A percentile compares a stretch with the other conserved stretches of the same genome.
Evolutionary conservation across 2,329 filamentous ascomycete genomes (phyloP).

Genomic region (Hymenoscyphus fraxineus): DNA sequence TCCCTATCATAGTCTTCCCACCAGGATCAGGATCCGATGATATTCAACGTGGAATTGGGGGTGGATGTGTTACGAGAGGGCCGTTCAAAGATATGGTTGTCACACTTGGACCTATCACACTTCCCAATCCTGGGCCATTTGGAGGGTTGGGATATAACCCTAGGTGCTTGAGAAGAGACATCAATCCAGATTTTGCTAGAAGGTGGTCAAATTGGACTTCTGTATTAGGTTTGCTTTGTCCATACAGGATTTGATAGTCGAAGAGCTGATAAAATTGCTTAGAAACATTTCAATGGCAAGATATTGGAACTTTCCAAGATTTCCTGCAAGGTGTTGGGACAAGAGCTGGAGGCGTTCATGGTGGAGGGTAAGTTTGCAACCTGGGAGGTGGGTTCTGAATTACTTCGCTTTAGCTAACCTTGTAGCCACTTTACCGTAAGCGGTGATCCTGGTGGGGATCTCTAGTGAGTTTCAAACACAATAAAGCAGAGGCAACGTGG

Average conservation of each 20-base stretch:
- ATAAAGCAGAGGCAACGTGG: not conserved
- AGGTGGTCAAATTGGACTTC: slow-evolving; percentile 4
- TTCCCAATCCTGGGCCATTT: slow-evolving; percentile 3
- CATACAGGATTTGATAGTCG: not conserved
- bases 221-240: slow-evolving; percentile 4
- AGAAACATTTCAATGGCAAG: slow-evolving; percentile 2
- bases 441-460: slow-evolving; percentile 44
- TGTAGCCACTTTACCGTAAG: slow-evolving; percentile 37
- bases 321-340: slow-evolving; percentile 5
- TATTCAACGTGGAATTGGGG: slow-evolving; percentile 47
- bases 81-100: slow-evolving; percentile 40
- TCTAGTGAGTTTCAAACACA: slow-evolving; percentile 24
- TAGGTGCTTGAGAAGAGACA: slow-evolving; percentile 6
- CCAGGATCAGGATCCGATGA: not conserved
- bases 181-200: not conserved
- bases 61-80: slow-evolving; percentile 49
- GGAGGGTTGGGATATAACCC: slow-evolving; percentile 11
- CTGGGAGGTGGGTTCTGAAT: no score
- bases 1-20: slow-evolving; percentile 22
- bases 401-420: not conserved
- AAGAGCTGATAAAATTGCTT: not conserved
- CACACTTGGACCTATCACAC: slow-evolving; percentile 21
- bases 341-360: not conserved
- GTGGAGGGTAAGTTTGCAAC: slow-evolving; percentile 15
- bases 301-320: slow-evolving; percentile 1